Base-by-base conservation (phyloP, 768 basidiomycete species). In the Collybiopsis luxurians region DNA sequence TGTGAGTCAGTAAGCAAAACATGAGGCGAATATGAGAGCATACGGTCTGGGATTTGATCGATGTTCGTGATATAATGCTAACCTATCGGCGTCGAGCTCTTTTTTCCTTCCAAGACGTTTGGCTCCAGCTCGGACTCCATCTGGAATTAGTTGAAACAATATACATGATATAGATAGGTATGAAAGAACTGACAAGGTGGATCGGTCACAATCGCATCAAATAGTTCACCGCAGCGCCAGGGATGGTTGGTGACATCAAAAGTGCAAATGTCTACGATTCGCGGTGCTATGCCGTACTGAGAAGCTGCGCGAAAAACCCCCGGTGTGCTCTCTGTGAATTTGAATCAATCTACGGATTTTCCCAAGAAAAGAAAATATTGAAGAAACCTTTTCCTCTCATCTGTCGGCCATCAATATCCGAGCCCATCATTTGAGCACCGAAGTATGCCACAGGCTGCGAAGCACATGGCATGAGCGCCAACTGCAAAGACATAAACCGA, bases 351-450 rank as follows among this genome's bases (percentile, higher is more conserved):
- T n/a, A 43, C 28, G 21, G 12, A 21, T 0, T 34, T 36, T 45
- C 21, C 12, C 21, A 21, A 13, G 13, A 12, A 11, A 45, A n/a
- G 30, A 52, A 26, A 36, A 4, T 17, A 6, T 15, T 45, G 42
- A 52, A 59, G 71, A 53, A 61, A 89, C 94, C 82, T 80, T 92
- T 96, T 17, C 97, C 97, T 58, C 94, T 79, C 89, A 98, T 95
- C 67, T 98, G 96, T 40, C 97, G 80, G 0, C 97, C 97, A 65
- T 98, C 96, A 48, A 99, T 98, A 68, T 98, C 97, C 17, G 92
- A 95, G 17, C 96, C 97, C 55, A 90, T 85, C 0, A 95, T 83
- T 26, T 85, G 70, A 0, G 95, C 88, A 2, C 97, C 97, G 62
- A 95, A 98, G 64, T 92, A 80, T 0, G 94, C 91, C 2, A 83